Evolutionary conservation across 2,329 filamentous ascomycete species (phyloP), one percentile per base, ranked within the genome.

Genomic region (Aspergillus eucalypticola): DNA sequence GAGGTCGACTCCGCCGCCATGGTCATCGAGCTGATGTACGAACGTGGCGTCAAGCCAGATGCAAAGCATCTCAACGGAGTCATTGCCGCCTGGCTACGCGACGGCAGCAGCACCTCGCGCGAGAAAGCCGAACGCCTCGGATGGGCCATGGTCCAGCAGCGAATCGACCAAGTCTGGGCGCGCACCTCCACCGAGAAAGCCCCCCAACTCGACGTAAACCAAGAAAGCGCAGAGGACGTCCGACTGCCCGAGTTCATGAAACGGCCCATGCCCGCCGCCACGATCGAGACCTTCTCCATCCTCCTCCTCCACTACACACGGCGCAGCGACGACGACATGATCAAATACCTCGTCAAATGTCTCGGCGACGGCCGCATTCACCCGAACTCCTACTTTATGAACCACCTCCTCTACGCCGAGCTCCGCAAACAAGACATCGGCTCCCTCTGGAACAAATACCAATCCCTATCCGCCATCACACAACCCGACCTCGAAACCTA

Each of bases 1-100:
- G 85, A 92, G 64, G 77, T 90, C 13, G 84, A 90, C 59, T 89
- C 88, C 2, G 91, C 91, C 3, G 82, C 85, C 55, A 85, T 86
- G 61, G 90, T 96, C 8, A 80, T 95, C 27, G 84, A 89, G 13
- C 82, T 92, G 64, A 94, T 96, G 89, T 86, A 88, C 66, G 81
- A 84, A 55, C 86, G 84, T 67, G 86, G 87, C 1, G 84, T 92
- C 35, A 81, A 82, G 59, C 87, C 91, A 2, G 86, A 90, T 42
- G 81, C 90, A 2, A 88, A 90, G 54, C 90, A 96, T 65, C 81
- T 95, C 58, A 96, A 96, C 70, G 90, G 91, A 7, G 81, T 96
- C 19, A 86, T 96, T 56, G 90, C 88, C 8, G 90, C 89, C 1
- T 92, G 90, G 84, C 81, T 95, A 54, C 85, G 91, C 50, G 83